A percentile compares a stretch with the other conserved stretches of the same genome.
These are phyloP conservation scores for Puccinellia tenuiflora DNA, from an alignment of 176 grass and related monocot species.

Conservation along the genomic window DNA sequence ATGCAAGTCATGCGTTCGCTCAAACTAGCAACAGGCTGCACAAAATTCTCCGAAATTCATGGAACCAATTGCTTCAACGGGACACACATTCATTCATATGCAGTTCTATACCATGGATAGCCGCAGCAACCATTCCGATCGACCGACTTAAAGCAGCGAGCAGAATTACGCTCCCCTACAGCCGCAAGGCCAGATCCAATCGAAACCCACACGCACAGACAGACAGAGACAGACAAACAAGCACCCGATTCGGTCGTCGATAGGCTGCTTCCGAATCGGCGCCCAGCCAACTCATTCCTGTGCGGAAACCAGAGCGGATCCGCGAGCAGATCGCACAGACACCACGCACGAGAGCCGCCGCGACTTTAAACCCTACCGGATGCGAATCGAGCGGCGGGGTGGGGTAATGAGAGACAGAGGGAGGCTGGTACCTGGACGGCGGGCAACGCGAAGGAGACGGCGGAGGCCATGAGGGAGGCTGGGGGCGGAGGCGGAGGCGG, in stretches of 20 bases:
- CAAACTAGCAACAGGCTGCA: too few species aligned
- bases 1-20: neutral
- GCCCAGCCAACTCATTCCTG: too few species aligned
- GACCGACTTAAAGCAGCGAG: too few species aligned
- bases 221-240: too few species aligned
- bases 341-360: neutral
- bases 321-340: neutral
- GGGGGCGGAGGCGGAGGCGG: neutral
- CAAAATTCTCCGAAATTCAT: too few species aligned
- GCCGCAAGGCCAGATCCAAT: conserved; percentile 12
- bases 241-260: neutral
- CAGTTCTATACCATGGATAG: too few species aligned
- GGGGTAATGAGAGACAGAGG: neutral
- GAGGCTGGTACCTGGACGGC: conserved; percentile 22
- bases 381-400: neutral
- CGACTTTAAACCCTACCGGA: neutral
- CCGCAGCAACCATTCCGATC: too few species aligned
- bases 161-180: neutral
- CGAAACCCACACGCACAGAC: too few species aligned
- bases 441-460: conserved; percentile 35
- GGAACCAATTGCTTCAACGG: too few species aligned
- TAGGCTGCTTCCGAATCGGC: neutral
- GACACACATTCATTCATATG: too few species aligned
- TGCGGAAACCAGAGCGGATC: neutral
- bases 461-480: conserved; percentile 30